Evolutionary conservation across 2,329 filamentous ascomycete genomes (phyloP).

Genomic region (Penicillium fuscoglaucum): DNA sequence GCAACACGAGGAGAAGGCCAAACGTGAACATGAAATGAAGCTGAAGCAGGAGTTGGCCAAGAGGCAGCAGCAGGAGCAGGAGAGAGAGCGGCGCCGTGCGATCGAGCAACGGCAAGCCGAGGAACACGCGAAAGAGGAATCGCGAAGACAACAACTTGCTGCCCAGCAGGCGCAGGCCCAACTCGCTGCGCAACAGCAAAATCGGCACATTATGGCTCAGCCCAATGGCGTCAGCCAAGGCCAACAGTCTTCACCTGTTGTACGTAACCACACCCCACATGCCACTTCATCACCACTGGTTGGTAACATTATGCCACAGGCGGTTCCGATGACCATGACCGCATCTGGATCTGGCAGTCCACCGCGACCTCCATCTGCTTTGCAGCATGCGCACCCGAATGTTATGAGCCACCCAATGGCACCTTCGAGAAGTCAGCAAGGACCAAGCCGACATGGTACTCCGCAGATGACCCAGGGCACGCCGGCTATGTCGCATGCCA

Average conservation of each 20-base stretch:
- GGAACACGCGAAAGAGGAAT: slow-evolving; percentile 45
- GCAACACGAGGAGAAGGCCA: slow-evolving; percentile 69
- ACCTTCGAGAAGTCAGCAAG: slow-evolving; percentile 47
- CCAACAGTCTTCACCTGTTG: slow-evolving; percentile 49
- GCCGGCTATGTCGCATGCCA: slow-evolving; percentile 49
- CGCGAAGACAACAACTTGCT: slow-evolving; percentile 40
- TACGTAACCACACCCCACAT: slow-evolving; percentile 50
- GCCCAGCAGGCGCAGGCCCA: slow-evolving; percentile 51
- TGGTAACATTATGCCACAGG: slow-evolving; percentile 42
- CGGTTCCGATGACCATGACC: slow-evolving; percentile 48
- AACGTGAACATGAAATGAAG: slow-evolving; percentile 50
- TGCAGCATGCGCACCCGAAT: slow-evolving; percentile 50
- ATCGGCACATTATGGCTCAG: slow-evolving; percentile 53
- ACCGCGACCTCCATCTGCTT: slow-evolving; percentile 45
- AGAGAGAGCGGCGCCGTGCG: slow-evolving; percentile 50
- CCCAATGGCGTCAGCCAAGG: slow-evolving; percentile 44
- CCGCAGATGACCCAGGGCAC: slow-evolving; percentile 51
- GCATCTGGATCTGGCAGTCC: slow-evolving; percentile 51
- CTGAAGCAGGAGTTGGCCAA: slow-evolving; percentile 52
- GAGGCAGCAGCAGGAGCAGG: slow-evolving; percentile 50
- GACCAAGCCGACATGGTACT: slow-evolving; percentile 49
- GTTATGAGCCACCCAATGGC: slow-evolving; percentile 49
- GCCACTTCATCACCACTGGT: slow-evolving; percentile 48
- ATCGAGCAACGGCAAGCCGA: slow-evolving; percentile 46
- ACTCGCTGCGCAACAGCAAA: slow-evolving; percentile 48